Evolutionary conservation across 163 green algal species (phyloP).

Genomic region (Chlorella variabilis): DNA sequence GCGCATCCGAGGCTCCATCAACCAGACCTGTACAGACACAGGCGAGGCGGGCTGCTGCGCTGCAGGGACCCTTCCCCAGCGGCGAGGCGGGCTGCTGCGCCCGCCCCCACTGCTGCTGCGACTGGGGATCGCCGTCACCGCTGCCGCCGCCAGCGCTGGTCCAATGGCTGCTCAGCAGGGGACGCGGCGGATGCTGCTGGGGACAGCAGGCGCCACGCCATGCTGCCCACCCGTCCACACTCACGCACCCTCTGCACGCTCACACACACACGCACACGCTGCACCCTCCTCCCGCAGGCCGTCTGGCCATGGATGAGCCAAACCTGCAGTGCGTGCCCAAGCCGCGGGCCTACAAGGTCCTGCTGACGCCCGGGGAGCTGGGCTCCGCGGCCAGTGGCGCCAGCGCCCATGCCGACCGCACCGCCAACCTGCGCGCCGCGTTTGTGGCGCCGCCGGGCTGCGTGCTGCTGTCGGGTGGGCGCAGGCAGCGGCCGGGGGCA

Average conservation of each 20-base stretch:
- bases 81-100: too few species aligned
- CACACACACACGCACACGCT: background rate
- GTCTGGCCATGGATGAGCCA: conserved; percentile 88
- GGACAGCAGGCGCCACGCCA: too few species aligned
- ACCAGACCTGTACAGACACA: conserved; percentile 43
- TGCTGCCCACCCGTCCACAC: too few species aligned
- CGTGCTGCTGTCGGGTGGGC: conserved; percentile 40
- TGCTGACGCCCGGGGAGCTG: background rate
- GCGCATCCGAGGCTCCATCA: conserved; percentile 43
- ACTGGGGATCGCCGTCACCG: too few species aligned
- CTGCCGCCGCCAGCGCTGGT: too few species aligned
- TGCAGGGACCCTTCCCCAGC: too few species aligned
- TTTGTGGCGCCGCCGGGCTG: conserved; percentile 35
- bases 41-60: background rate
- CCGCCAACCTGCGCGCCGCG: conserved; percentile 36
- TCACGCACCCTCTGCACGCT: too few species aligned
- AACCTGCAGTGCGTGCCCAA: conserved; percentile 77
- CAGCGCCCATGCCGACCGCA: background rate
- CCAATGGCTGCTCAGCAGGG: too few species aligned
- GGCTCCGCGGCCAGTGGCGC: background rate
- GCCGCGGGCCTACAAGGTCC: conserved; percentile 59
- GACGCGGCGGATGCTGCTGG: too few species aligned
- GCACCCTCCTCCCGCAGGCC: conserved; percentile 60
- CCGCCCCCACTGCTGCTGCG: background rate
- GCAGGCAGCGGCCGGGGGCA: too few species aligned